Base-by-base conservation (phyloP, 1,284 basidiomycete species). In the Lentinus polychrous region DNA sequence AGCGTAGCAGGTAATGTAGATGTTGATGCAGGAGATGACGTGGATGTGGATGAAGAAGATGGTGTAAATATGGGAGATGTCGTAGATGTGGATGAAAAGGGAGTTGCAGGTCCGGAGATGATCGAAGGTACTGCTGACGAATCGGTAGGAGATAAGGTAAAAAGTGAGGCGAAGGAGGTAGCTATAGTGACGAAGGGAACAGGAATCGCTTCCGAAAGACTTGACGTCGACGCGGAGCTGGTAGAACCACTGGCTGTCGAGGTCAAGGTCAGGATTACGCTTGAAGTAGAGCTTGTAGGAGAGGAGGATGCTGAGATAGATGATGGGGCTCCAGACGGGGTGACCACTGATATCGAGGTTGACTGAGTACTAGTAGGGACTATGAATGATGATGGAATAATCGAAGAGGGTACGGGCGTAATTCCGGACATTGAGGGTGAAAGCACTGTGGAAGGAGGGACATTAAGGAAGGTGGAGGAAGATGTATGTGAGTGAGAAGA, bases 41-140 rank as follows among this genome's bases (percentile, higher is more conserved):
- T n/a, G 23, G n/a, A 44, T 44, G 43, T 44, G 23, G 43, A 31
- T 8, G 41, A 27, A 43, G 41, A 22, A 12, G 41, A 7, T 11
- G 17, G n/a, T n/a, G n/a, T 11, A 18, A 8, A 40, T 10, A 18
- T 11, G 10, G 17, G 33, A 10, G 33, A 34, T 34, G 33, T 10
- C n/a, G n/a, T n/a, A n/a, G n/a, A n/a, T 37, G 40, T 17, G 18
- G 40, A 20, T 22, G 40, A n/a, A 20, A 41, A 20, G 7, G 40
- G 6, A 41, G 40, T 20, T 15, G 23, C 14, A 17, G 23, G 20
- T 22, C 17, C 40, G 17, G 38, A 39, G 18, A 10, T 39, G 11
- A 8, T 14, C 11, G 38, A 20, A 17, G 18, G 17, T 39, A 17
- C n/a, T 12, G 38, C 12, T 39, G 38, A 20, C 8, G 18, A 17